Conservation (phyloP, 768 basidiomycete genomes). For the Kwoniella botswanensis region DNA sequence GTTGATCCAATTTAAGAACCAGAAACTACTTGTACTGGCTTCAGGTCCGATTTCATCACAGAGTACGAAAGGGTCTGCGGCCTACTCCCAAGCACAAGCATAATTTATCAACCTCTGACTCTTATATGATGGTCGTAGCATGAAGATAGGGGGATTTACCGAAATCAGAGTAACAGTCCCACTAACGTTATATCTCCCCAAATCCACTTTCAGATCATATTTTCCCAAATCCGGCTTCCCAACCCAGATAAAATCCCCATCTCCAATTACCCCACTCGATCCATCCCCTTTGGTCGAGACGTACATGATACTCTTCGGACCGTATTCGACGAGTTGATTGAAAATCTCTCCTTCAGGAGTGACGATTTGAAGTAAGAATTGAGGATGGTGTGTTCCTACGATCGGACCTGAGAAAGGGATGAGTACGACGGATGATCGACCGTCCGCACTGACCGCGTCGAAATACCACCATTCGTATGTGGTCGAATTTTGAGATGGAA, state of each 20-base stretch:
- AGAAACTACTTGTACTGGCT: constrained; percentile 3
- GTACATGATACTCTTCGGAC: neutral
- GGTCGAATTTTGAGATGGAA: neutral
- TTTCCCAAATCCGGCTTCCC: constrained; percentile 11
- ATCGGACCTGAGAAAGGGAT: constrained; percentile 1
- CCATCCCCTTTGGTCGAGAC: constrained; percentile 17
- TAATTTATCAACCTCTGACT: neutral
- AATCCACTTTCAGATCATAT: constrained; percentile 13
- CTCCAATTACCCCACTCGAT: constrained; percentile 7
- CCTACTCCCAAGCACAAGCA: neutral
- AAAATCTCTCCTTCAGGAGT: constrained; percentile 3
- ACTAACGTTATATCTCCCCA: neutral
- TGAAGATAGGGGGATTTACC: neutral
- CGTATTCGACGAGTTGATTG: neutral
- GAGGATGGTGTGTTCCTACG: neutral
- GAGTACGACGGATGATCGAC: constrained; percentile 7
- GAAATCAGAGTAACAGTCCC: constrained; percentile 11
- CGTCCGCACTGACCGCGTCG: constrained; percentile 12
- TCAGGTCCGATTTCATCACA: neutral
- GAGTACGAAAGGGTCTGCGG: neutral
- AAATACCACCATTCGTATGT: constrained; percentile 25
- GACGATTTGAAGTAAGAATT: constrained; percentile 3
- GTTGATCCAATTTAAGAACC: constrained; percentile 20
- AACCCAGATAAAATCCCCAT: constrained; percentile 19
- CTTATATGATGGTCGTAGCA: neutral